These are phyloP conservation scores for Verticillium alfalfae DNA, from an alignment of 2,329 filamentous ascomycete species.

Conservation along the genomic window DNA sequence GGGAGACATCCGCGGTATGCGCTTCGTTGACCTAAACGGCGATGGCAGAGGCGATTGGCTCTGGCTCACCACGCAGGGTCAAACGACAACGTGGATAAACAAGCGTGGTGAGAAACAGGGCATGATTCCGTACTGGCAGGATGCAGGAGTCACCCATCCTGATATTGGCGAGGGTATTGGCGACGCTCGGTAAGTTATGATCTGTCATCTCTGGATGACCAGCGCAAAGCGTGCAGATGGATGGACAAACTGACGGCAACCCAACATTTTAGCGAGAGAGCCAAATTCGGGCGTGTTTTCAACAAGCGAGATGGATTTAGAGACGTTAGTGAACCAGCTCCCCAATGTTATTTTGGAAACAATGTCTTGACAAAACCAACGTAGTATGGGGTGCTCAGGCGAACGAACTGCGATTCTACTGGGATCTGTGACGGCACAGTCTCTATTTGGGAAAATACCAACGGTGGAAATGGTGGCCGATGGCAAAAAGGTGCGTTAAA, in stretches of 20 bases:
- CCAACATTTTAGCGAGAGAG: neutral
- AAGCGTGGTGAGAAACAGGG: constrained; percentile 12
- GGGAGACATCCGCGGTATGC: constrained; percentile 13
- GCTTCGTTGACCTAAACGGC: constrained; percentile 16
- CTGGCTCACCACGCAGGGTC: constrained; percentile 13
- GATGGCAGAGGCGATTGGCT: constrained; percentile 18
- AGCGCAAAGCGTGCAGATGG: no score
- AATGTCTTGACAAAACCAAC: no score
- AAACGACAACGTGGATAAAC: constrained; percentile 16
- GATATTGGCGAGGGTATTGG: constrained; percentile 1
- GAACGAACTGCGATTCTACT: neutral
- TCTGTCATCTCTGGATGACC: no score
- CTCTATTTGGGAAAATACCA: constrained; percentile 9
- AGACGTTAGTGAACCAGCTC: neutral
- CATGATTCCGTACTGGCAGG: constrained; percentile 13
- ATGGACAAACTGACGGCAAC: no score
- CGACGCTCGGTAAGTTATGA: neutral
- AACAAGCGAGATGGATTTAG: constrained; percentile 6
- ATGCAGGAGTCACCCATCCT: constrained; percentile 15
- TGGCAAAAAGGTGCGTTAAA: constrained; percentile 2
- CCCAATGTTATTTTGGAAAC: neutral
- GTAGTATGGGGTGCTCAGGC: neutral
- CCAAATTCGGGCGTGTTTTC: neutral
- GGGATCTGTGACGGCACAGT: neutral
- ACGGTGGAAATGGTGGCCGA: constrained; percentile 9